Percentiles rank a stretch among this genome's conserved stretches.
phyloP scores from a whole-genome alignment of 768 basidiomycete genomes.

The Termitomyces sp. region DNA sequence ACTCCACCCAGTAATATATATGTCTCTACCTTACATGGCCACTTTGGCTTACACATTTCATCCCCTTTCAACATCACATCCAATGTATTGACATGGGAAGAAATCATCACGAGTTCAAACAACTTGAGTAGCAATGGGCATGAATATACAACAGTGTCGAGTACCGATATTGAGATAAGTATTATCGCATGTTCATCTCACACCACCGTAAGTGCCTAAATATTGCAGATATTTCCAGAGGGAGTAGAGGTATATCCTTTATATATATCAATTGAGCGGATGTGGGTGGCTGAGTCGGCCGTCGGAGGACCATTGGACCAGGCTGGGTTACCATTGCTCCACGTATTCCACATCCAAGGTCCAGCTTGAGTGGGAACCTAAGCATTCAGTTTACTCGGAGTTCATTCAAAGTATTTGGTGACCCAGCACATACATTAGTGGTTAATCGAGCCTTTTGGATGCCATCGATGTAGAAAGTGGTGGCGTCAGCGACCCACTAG shows the following conservation, averaged over 20 bases:
- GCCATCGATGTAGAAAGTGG: conserved; percentile 34
- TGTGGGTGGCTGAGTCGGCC: conserved; percentile 31
- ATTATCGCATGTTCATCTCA: neutral
- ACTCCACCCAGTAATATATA: neutral
- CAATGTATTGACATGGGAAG: neutral
- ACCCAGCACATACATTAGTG: conserved; percentile 21
- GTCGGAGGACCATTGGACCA: conserved; percentile 36
- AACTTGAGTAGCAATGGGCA: neutral
- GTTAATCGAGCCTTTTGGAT: conserved; percentile 27
- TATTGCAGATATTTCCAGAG: conserved; percentile 23
- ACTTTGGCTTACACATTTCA: neutral
- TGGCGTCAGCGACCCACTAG: conserved; percentile 29
- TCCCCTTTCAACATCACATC: neutral
- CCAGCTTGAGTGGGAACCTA: conserved; percentile 29
- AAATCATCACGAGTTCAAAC: neutral
- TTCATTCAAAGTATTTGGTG: neutral
- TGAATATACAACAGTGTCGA: neutral
- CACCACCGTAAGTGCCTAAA: conserved; percentile 2
- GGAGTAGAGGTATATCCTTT: conserved; percentile 27
- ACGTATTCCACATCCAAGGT: conserved; percentile 33
- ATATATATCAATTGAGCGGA: conserved; percentile 33
- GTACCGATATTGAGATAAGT: neutral
- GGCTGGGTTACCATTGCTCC: conserved; percentile 31
- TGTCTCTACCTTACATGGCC: neutral
- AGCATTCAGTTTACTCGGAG: neutral